Evolutionary conservation across 345 rosid species (phyloP).

Genomic region (Brassica nigra): DNA sequence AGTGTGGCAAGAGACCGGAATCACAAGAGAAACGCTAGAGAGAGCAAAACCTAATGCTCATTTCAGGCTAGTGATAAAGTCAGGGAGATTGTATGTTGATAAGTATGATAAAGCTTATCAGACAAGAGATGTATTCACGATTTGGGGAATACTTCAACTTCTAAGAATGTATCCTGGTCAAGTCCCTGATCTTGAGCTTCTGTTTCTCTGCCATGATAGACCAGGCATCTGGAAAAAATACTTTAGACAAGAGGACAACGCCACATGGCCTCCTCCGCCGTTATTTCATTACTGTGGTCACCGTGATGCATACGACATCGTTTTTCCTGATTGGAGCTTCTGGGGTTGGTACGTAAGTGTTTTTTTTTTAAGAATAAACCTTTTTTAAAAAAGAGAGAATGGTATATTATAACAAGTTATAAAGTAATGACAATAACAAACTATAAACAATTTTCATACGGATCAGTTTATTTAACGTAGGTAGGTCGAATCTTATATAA

Average conservation of each 20-base stretch:
- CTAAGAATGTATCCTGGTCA: slow-evolving; percentile 65
- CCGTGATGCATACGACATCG: slow-evolving; percentile 47
- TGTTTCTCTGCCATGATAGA: slow-evolving; percentile 54
- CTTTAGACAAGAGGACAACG: slow-evolving; percentile 28
- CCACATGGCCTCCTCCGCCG: slow-evolving; percentile 52
- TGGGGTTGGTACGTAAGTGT: slow-evolving; percentile 59
- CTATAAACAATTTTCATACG: not conserved
- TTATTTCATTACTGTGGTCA: slow-evolving; percentile 66
- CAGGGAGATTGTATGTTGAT: slow-evolving; percentile 56
- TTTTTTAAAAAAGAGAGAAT: too few relatives aligned
- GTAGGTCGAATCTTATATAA: not conserved
- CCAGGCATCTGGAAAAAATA: slow-evolving; percentile 43
- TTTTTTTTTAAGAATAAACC: not conserved
- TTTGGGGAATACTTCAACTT: slow-evolving; percentile 79
- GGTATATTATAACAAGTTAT: not conserved
- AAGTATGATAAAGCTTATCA: slow-evolving; percentile 46
- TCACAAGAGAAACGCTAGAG: slow-evolving; percentile 56
- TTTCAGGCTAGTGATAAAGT: slow-evolving; percentile 52
- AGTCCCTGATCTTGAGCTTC: slow-evolving; percentile 65
- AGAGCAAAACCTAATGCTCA: slow-evolving; percentile 44
- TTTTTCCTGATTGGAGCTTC: slow-evolving; percentile 77
- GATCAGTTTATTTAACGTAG: not conserved
- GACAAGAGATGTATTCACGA: slow-evolving; percentile 63
- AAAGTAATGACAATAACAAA: not conserved
- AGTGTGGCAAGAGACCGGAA: slow-evolving; percentile 57